These are phyloP conservation scores for Pleurotus giganteus DNA, from an alignment of 768 basidiomycete genomes.

Conservation along the genomic window DNA sequence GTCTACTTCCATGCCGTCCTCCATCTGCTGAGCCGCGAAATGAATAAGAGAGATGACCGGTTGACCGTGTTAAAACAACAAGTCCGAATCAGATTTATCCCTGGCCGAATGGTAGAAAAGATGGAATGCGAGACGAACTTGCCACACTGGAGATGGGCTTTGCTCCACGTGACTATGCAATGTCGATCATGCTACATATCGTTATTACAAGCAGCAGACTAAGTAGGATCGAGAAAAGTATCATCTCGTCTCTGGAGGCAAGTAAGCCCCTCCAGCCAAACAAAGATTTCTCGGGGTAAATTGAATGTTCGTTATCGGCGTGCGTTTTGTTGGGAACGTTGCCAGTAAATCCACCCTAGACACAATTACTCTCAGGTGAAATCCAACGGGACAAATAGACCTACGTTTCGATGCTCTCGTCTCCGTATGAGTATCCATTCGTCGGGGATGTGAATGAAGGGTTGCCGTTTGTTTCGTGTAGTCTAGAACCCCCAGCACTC, in stretches of 20 bases:
- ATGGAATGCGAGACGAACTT: too few species aligned
- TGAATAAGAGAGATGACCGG: too few species aligned
- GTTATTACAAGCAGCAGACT: too few species aligned
- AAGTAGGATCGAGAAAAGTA: background rate
- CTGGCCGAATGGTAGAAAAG: too few species aligned
- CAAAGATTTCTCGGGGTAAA: conserved; percentile 96
- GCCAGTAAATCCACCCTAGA: conserved; percentile 79
- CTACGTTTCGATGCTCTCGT: conserved; percentile 70
- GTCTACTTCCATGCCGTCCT: conserved; percentile 5
- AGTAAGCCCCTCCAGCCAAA: conserved; percentile 77
- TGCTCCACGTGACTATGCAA: too few species aligned
- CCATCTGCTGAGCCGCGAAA: background rate
- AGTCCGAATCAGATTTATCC: too few species aligned
- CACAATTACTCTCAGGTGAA: conserved; percentile 10
- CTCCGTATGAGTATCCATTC: conserved; percentile 33
- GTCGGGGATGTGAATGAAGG: background rate
- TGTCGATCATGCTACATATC: too few species aligned
- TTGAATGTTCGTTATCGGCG: conserved; percentile 88
- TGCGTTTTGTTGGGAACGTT: conserved; percentile 94
- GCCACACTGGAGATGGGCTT: too few species aligned
- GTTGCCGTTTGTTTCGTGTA: conserved; percentile 40
- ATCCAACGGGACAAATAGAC: conserved; percentile 23
- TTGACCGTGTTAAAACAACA: too few species aligned
- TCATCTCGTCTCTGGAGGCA: conserved; percentile 56
- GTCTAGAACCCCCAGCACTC: conserved; percentile 64